Evolutionary conservation across 2,329 filamentous ascomycete species (phyloP).

Genomic region (Grosmannia serpens): DNA sequence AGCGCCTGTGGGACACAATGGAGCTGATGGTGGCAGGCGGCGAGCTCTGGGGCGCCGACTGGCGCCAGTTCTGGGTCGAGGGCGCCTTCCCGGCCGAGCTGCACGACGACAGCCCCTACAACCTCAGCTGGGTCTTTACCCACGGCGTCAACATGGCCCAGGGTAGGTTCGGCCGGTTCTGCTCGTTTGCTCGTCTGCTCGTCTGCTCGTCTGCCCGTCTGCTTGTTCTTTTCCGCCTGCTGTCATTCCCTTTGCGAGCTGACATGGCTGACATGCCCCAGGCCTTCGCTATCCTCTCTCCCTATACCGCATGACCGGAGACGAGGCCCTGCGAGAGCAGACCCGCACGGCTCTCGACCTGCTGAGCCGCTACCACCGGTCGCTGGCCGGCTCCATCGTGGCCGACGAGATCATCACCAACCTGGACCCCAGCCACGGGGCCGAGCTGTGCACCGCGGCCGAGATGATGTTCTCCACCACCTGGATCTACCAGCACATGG

Average conservation of each 20-base stretch:
- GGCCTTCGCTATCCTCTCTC: conserved; percentile 32
- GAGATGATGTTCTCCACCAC: conserved; percentile 39
- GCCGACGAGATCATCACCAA: conserved; percentile 37
- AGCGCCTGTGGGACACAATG: conserved; percentile 20
- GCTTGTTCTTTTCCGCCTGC: too few relatives aligned
- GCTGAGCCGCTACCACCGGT: conserved; percentile 35
- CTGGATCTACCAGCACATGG: conserved; percentile 37
- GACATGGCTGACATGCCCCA: background rate
- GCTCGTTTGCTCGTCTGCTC: too few relatives aligned
- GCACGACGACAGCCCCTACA: conserved; percentile 17
- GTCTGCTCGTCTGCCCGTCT: too few relatives aligned
- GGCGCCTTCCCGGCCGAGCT: conserved; percentile 21
- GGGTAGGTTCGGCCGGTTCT: conserved; percentile 15
- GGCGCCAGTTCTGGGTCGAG: conserved; percentile 24
- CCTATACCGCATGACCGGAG: conserved; percentile 30
- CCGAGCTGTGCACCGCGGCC: conserved; percentile 38
- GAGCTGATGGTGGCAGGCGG: conserved; percentile 14
- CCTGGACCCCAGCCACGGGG: conserved; percentile 28
- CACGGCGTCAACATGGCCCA: conserved; percentile 37
- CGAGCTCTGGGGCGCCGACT: conserved; percentile 26
- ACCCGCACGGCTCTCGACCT: conserved; percentile 29
- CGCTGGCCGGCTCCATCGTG: conserved; percentile 34
- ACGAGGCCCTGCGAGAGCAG: conserved; percentile 27
- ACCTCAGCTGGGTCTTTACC: conserved; percentile 20
- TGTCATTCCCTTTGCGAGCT: too few relatives aligned